Percentiles rank a stretch among this genome's conserved stretches.
These are phyloP conservation scores for Calycina herbarum DNA, from an alignment of 2,329 filamentous ascomycete species.

Conservation along the genomic window DNA sequence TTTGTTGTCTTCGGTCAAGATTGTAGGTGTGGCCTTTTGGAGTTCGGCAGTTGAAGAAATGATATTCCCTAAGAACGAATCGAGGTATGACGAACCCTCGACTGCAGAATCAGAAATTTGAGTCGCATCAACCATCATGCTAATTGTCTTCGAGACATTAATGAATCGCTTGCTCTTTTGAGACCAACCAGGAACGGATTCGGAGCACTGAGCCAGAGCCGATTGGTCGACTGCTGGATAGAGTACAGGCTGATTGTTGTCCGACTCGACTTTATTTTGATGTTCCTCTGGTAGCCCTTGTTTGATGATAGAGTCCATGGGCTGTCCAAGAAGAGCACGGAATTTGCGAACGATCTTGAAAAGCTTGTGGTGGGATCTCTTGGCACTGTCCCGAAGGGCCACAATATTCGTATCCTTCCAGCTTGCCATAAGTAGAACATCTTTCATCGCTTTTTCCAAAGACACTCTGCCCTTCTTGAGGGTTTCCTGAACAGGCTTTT, in stretches of 20 bases:
- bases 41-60: slow-evolving; percentile 69
- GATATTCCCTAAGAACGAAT: slow-evolving; percentile 69
- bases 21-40: slow-evolving; percentile 77
- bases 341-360: slow-evolving; percentile 93
- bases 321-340: slow-evolving; percentile 72
- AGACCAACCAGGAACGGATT: slow-evolving; percentile 41
- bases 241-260: slow-evolving; percentile 12
- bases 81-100: slow-evolving; percentile 59
- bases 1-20: slow-evolving; percentile 86
- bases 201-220: slow-evolving; percentile 32
- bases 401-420: slow-evolving; percentile 99
- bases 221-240: slow-evolving; percentile 30
- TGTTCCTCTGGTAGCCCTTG: slow-evolving; percentile 55
- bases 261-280: neutral
- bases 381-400: slow-evolving; percentile 83
- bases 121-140: slow-evolving; percentile 70
- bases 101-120: slow-evolving; percentile 52
- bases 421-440: slow-evolving; percentile 88
- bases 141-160: slow-evolving; percentile 67
- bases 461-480: slow-evolving; percentile 67
- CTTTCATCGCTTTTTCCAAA: slow-evolving; percentile 90
- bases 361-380: slow-evolving; percentile 85
- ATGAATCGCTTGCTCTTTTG: slow-evolving; percentile 64
- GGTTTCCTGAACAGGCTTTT: slow-evolving; percentile 61
- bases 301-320: slow-evolving; percentile 65